These are phyloP conservation scores for Afroboletus lepidellus DNA, from an alignment of 1,284 basidiomycete species.

Conservation along the genomic window DNA sequence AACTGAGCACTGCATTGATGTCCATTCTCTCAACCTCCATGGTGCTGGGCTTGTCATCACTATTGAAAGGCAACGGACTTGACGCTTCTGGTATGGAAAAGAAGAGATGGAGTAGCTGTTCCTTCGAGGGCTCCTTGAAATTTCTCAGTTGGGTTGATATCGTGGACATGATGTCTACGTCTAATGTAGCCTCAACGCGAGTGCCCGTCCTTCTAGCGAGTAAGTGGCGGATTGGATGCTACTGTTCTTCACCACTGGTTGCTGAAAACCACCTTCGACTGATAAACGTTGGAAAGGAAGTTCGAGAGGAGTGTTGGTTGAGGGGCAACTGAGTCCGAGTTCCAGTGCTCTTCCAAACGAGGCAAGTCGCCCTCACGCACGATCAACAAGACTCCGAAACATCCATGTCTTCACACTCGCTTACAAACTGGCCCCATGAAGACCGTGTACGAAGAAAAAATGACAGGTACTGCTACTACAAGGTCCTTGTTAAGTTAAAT, in stretches of 20 bases:
- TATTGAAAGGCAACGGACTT: slow-evolving; percentile 8
- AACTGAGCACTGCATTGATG: slow-evolving; percentile 85
- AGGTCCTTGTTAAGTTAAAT: too few species aligned
- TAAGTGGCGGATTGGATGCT: too few species aligned
- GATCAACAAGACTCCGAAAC: too few species aligned
- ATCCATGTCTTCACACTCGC: too few species aligned
- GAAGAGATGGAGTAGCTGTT: slow-evolving; percentile 78
- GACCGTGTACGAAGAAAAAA: too few species aligned
- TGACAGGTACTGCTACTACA: too few species aligned
- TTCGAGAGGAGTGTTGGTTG: slow-evolving; percentile 7
- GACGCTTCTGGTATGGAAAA: slow-evolving; percentile 69
- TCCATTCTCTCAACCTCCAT: slow-evolving; percentile 74
- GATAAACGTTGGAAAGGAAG: neutral
- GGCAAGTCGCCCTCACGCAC: too few species aligned
- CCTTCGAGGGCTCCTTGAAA: slow-evolving; percentile 88
- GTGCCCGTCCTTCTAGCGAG: neutral
- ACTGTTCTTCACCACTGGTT: neutral
- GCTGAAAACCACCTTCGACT: slow-evolving; percentile 7
- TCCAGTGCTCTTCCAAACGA: slow-evolving; percentile 21
- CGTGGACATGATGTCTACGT: slow-evolving; percentile 56
- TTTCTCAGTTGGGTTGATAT: slow-evolving; percentile 83
- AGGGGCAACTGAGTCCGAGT: slow-evolving; percentile 7
- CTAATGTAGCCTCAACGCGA: neutral
- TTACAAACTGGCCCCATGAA: neutral
- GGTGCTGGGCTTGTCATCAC: slow-evolving; percentile 24